phyloP scores from a whole-genome alignment of 179 eudicot species.

The Pouteria campechiana region DNA sequence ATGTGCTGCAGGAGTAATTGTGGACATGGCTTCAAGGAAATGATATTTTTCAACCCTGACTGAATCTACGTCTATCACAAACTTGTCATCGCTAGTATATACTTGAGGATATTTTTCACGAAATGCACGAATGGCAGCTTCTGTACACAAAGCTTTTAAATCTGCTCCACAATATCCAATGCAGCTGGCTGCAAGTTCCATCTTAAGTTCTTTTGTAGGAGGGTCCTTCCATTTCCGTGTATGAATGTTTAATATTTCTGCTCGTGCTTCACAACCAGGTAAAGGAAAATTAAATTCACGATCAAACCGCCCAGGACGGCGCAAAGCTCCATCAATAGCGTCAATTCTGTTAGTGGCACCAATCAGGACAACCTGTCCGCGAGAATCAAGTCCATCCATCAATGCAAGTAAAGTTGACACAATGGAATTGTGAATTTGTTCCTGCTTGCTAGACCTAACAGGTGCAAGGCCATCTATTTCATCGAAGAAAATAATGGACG shows the following conservation, averaged over 20 bases:
- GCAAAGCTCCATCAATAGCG: conserved; percentile 98
- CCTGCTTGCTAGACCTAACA: conserved; percentile 98
- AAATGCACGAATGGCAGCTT: conserved; percentile 98
- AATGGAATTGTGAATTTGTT: conserved; percentile 98
- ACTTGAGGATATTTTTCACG: conserved; percentile 99
- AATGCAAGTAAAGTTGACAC: conserved; percentile 97
- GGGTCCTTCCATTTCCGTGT: conserved; percentile 98
- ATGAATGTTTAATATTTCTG: conserved; percentile 89
- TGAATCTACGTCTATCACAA: conserved; percentile 88
- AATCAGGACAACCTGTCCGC: conserved; percentile 97
- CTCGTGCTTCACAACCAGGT: conserved; percentile 98
- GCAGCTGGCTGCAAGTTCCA: conserved; percentile 97
- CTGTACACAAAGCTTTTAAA: conserved; percentile 94
- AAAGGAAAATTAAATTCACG: conserved; percentile 91
- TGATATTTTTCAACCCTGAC: conserved; percentile 80
- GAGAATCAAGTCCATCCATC: conserved; percentile 99
- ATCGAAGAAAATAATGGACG: conserved; percentile 94
- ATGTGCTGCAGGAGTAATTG: conserved; percentile 99
- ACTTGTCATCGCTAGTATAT: conserved; percentile 97
- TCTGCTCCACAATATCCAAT: conserved; percentile 99
- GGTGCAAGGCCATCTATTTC: conserved; percentile 99
- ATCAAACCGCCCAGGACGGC: conserved; percentile 98
- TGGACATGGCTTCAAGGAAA: conserved; percentile 89
- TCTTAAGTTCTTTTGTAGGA: conserved; percentile 62
- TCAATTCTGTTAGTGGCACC: conserved; percentile 98